Base-by-base conservation (phyloP, 176 grass and related monocot genomes). In the Triticum urartu region DNA sequence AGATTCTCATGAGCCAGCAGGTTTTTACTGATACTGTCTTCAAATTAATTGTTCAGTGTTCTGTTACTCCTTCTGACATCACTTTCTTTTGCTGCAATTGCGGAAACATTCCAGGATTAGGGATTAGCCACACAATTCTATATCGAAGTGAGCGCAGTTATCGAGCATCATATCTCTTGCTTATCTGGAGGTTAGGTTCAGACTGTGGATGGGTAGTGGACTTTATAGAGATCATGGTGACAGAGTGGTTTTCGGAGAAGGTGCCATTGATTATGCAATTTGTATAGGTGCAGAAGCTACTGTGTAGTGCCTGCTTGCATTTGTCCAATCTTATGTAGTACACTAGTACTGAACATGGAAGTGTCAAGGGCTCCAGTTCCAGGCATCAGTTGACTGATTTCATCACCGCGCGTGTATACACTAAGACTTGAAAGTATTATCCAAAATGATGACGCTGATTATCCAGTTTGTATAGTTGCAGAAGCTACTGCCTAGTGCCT, bases 1-100 rank as follows among this genome's bases (percentile, higher is more conserved):
- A 99, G 82, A 99, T 99, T 83, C 90, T 99, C 30, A 96, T 93
- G 97, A 96, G 67, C 34, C 94, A 99, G 73, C 92, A 99, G 94
- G 94, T 91, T 86, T 26, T 85, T 66, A 64, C 33, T 30, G 26
- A 79, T 34, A 66, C 18, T 54, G 17, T 68, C 7, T 32, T 77
- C 33, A 62, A 61, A 62, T 69, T 64, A 74, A n/a, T 86, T 61
- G 18, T 11, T 74, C 36, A 34, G 30, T 61, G 13, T 20, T 78
- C 60, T 68, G 45, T 39, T 77, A 40, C 62, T 84, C 17, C 42
- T 42, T 12, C 12, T 91, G 36, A 40, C 10, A 10, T 81, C 42
- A 56, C 20, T 75, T 2, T 1, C 36, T 58, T 33, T 12, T 32
- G 11, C n/a, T 28, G 1, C 61, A 2, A 52, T 70, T 85, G 61